Conservation (phyloP, 306 rosid genomes). For the Inga oerstediana region DNA sequence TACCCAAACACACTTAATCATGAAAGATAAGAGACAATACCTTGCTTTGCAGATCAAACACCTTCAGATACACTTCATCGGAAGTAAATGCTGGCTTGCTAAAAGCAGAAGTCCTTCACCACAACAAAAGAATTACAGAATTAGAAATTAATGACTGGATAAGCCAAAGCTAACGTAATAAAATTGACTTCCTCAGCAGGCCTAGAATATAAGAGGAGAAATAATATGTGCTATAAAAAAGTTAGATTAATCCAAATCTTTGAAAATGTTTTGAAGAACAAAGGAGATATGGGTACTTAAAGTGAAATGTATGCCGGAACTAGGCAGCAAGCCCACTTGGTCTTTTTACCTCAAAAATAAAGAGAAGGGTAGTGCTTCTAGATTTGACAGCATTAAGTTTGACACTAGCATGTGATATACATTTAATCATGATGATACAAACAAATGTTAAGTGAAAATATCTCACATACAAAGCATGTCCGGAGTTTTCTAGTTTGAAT, state of each 20-base stretch:
- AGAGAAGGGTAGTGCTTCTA: slow-evolving; percentile 12
- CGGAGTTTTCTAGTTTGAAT: neutral
- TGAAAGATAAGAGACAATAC: slow-evolving; percentile 44
- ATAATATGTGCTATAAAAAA: neutral
- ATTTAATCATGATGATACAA: slow-evolving; percentile 4
- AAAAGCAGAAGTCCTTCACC: slow-evolving; percentile 63
- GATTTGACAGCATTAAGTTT: neutral
- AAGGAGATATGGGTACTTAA: neutral
- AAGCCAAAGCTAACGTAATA: neutral
- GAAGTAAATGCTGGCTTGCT: slow-evolving; percentile 80
- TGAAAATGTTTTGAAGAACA: neutral
- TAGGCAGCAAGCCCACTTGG: neutral
- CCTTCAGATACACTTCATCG: slow-evolving; percentile 70
- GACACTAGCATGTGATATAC: slow-evolving; percentile 2
- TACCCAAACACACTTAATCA: neutral
- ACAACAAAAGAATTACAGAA: slow-evolving; percentile 30
- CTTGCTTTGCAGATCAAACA: slow-evolving; percentile 71
- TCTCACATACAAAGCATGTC: neutral
- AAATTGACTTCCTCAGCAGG: slow-evolving; percentile 5
- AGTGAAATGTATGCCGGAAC: neutral
- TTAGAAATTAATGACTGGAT: slow-evolving; percentile 5
- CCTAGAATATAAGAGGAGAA: slow-evolving; percentile 11
- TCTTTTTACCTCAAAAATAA: neutral
- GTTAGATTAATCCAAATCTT: neutral
- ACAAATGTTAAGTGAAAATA: neutral